These are phyloP conservation scores for Boehmeria nivea DNA, from an alignment of 306 rosid genomes.

Conservation along the genomic window DNA sequence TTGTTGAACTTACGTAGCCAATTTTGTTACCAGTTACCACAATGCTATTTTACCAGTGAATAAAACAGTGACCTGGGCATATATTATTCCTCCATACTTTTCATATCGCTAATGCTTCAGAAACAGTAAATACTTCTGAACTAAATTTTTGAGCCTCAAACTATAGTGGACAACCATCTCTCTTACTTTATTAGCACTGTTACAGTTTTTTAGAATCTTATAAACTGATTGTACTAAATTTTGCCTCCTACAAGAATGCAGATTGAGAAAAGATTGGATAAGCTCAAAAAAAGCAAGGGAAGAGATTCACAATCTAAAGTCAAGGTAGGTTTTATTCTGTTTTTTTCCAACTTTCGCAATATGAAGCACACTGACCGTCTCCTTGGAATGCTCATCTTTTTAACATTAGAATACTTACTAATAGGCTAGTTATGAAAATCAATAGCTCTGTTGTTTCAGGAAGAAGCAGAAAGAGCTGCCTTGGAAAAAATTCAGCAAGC, in stretches of 20 bases:
- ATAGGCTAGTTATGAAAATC: constrained; percentile 6
- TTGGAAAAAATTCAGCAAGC: constrained; percentile 71
- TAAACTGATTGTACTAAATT: constrained; percentile 47
- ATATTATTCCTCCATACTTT: neutral
- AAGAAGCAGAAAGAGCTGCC: constrained; percentile 81
- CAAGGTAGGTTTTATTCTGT: constrained; percentile 42
- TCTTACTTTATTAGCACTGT: neutral
- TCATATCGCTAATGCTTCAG: neutral
- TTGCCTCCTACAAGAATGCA: constrained; percentile 59
- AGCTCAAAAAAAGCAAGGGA: constrained; percentile 82
- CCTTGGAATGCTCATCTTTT: constrained; percentile 1
- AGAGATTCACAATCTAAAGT: constrained; percentile 73
- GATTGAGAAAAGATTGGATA: constrained; percentile 94
- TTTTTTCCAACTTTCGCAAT: neutral
- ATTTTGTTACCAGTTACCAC: neutral
- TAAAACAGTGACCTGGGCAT: neutral
- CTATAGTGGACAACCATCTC: too few species aligned
- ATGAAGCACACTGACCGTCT: neutral
- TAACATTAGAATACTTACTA: neutral
- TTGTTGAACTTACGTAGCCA: constrained; percentile 5
- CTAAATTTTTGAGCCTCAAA: too few species aligned
- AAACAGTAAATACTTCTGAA: neutral
- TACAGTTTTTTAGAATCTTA: constrained; percentile 20
- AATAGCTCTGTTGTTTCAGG: constrained; percentile 38
- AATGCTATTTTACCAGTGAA: neutral